Evolutionary conservation across 2,329 filamentous ascomycete genomes (phyloP), one percentile per base, ranked within the genome.

Genomic region (Pseudocercospora crystallina): DNA sequence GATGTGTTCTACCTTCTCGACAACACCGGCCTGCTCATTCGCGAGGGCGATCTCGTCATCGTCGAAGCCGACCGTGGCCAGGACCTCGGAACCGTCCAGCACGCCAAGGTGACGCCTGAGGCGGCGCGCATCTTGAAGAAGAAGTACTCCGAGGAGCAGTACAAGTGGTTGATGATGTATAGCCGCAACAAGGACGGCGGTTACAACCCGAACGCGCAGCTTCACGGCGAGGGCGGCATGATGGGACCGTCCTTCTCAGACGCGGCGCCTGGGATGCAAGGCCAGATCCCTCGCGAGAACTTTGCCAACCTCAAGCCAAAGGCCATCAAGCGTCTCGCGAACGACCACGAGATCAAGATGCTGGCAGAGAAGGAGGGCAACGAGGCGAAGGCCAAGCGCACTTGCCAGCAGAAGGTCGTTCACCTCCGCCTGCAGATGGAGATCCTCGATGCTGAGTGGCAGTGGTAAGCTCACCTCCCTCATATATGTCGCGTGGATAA

Each of bases 91-190:
- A 96, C 92, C 20, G 92, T 99, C 26, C 87, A 89, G 45, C 84
- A 88, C 60, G 88, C 90, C 57, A 91, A 95, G 62, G 84, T 97
- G 34, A 88, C 90, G 56, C 90, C 90, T 80, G 86, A 90, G 59
- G 83, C 86, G 44, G 94, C 94, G 8, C 91, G 94, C 65, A 87
- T 94, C 41, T 75, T 90, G 59, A 96, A 96, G 69, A 89, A 95
- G 62, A 86, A 94, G 61, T 95, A 92, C 60, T 88, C 88, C 2
- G 90, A 96, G 68, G 90, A 97, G 68, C 94, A 99, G 69, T 96
- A 96, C 74, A 91, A 90, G 65, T 97, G 92, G 89, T 80, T 99
- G 46, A 96, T 97, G 87, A 94, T 97, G 88, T 99, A 96, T 70
- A 96, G 56, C n/a, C 57, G 59, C 41, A 69, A 69, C 62, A 70